Conservation (phyloP, 257 asterid species). For the Echites panduratus region DNA sequence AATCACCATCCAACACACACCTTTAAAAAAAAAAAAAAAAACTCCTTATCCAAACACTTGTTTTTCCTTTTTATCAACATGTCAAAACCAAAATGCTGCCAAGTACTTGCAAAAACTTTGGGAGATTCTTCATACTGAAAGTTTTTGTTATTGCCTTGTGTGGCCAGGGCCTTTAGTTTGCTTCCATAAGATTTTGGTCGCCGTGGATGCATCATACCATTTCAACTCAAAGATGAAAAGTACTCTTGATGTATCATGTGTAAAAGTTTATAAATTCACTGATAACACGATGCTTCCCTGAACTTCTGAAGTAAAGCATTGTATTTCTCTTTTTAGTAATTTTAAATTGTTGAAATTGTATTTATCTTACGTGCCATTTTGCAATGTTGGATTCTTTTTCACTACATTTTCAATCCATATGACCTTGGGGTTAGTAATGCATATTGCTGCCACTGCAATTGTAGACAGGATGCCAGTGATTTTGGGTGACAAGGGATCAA, state of each 20-base stretch:
- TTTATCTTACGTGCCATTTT: neutral
- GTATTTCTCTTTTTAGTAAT: neutral
- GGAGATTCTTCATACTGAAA: neutral
- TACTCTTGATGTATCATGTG: neutral
- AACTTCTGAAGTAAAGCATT: neutral
- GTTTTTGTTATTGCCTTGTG: neutral
- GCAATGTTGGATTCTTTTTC: neutral
- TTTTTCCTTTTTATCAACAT: too few species aligned
- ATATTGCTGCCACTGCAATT: slow-evolving; percentile 9
- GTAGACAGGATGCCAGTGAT: slow-evolving; percentile 97
- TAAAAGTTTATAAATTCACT: neutral
- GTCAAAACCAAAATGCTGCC: neutral
- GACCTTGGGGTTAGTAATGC: neutral
- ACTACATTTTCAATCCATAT: neutral
- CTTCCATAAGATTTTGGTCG: neutral
- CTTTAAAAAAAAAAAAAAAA: too few species aligned
- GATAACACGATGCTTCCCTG: neutral
- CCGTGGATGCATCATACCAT: too few species aligned
- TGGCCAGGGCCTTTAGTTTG: neutral
- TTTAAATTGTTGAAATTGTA: neutral
- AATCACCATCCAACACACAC: neutral
- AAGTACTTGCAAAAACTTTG: neutral
- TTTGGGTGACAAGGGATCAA: slow-evolving; percentile 66
- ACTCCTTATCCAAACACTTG: too few species aligned
- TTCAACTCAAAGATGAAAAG: neutral